Percentiles rank a stretch among this genome's conserved stretches.
These are phyloP conservation scores for Suhomyces xylopsoci DNA, from an alignment of 805 yeast species.

Conservation along the genomic window DNA sequence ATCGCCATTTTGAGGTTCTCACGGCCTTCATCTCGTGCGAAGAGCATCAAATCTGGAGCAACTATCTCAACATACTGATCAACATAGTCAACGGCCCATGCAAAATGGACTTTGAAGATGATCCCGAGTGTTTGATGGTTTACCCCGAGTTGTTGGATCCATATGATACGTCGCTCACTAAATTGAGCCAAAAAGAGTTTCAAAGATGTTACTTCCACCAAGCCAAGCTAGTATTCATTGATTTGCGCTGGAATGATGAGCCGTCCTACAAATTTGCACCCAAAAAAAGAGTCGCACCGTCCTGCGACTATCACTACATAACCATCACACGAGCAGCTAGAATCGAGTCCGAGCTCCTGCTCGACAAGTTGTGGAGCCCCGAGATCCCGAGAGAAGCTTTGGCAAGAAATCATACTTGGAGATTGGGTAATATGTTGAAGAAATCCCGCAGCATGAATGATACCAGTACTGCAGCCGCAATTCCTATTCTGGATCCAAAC, in stretches of 20 bases:
- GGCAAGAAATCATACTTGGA: neutral
- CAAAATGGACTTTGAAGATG: conserved; percentile 14
- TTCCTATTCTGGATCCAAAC: neutral
- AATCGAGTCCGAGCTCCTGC: neutral
- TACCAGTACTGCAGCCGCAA: neutral
- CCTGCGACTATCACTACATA: neutral
- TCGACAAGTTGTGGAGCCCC: neutral
- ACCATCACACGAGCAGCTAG: neutral
- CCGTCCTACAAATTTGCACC: neutral
- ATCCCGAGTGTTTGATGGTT: conserved; percentile 4
- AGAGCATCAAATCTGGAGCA: conserved; percentile 45
- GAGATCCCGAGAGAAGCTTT: neutral
- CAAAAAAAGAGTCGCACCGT: neutral
- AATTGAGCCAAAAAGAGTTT: neutral
- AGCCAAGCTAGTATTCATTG: neutral
- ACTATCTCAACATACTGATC: conserved; percentile 16
- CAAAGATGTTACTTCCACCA: conserved; percentile 6
- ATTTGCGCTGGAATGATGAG: conserved; percentile 1
- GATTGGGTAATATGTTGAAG: neutral
- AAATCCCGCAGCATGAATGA: neutral
- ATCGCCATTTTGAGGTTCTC: conserved; percentile 44
- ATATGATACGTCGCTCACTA: conserved; percentile 13
- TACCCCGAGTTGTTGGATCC: conserved; percentile 18
- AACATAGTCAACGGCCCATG: conserved; percentile 27
- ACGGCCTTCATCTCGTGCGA: conserved; percentile 25